These are phyloP conservation scores for Cercospora sp. DNA, from an alignment of 2,329 filamentous ascomycete species.

Conservation along the genomic window DNA sequence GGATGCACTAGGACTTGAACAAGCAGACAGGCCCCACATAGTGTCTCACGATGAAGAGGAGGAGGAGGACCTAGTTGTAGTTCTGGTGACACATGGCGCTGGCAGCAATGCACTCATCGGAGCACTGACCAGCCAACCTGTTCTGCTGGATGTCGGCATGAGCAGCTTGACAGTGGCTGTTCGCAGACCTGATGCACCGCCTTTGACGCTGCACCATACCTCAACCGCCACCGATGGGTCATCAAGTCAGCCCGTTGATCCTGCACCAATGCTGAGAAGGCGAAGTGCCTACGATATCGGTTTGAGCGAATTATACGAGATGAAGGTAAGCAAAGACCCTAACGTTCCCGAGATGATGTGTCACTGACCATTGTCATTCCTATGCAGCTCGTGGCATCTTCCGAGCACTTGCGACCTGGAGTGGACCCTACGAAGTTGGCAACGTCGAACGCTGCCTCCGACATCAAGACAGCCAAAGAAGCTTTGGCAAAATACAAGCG, in stretches of 20 bases:
- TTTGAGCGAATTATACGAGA: conserved; percentile 65
- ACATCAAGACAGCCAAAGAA: conserved; percentile 24
- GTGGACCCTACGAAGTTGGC: conserved; percentile 41
- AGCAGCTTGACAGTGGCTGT: conserved; percentile 89
- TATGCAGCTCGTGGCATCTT: conserved; percentile 62
- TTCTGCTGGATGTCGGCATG: conserved; percentile 84
- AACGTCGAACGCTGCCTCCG: conserved; percentile 14
- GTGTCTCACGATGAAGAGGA: conserved; percentile 55
- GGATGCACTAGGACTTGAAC: conserved; percentile 39
- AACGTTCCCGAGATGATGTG: no score
- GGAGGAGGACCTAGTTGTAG: conserved; percentile 72
- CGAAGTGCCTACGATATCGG: conserved; percentile 46
- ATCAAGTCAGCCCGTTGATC: conserved; percentile 27
- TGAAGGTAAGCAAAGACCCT: conserved; percentile 47
- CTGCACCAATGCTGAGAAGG: conserved; percentile 30
- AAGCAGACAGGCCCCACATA: conserved; percentile 39
- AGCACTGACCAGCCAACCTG: conserved; percentile 85
- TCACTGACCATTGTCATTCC: background rate
- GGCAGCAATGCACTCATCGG: conserved; percentile 95
- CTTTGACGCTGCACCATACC: conserved; percentile 8
- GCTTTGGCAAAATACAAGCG: conserved; percentile 25
- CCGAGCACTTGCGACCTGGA: conserved; percentile 66
- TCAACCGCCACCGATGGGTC: conserved; percentile 5
- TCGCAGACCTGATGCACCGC: conserved; percentile 50
- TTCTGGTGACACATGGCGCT: conserved; percentile 90